Conservation (phyloP, 2,329 filamentous ascomycete species). For the Endoconidiophora polonica region DNA sequence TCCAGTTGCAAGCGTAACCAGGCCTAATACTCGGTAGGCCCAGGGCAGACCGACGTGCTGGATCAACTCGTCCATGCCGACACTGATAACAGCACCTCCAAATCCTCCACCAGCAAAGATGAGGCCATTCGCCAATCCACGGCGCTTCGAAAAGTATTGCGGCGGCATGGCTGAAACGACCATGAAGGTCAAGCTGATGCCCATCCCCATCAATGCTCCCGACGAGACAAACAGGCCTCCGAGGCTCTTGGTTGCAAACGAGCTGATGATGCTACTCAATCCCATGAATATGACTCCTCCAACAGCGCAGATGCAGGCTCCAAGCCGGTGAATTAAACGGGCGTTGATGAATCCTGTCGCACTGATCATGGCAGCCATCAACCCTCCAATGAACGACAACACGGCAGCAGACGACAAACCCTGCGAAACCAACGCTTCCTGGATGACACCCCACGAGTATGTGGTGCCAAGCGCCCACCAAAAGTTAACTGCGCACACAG, state of each 20-base stretch:
- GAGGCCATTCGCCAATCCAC: constrained; percentile 38
- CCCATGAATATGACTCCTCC: constrained; percentile 35
- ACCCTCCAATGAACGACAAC: constrained; percentile 40
- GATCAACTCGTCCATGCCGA: constrained; percentile 32
- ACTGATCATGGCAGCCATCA: constrained; percentile 33
- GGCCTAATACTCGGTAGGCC: constrained; percentile 35
- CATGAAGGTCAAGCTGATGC: constrained; percentile 25
- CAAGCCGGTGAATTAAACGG: constrained; percentile 32
- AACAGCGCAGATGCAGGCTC: constrained; percentile 29
- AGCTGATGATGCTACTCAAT: constrained; percentile 28
- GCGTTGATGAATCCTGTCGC: constrained; percentile 35
- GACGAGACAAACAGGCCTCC: constrained; percentile 22
- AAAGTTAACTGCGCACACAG: constrained; percentile 30
- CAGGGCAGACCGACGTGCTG: constrained; percentile 29
- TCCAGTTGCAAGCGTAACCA: constrained; percentile 35
- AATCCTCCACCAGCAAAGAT: constrained; percentile 37
- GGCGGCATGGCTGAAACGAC: constrained; percentile 31
- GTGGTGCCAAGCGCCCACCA: constrained; percentile 41
- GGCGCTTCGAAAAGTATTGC: constrained; percentile 37
- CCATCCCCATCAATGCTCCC: constrained; percentile 20
- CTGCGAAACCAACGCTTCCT: constrained; percentile 35
- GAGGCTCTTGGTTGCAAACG: constrained; percentile 22
- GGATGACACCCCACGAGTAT: constrained; percentile 45
- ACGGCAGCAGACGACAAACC: constrained; percentile 32
- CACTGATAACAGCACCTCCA: constrained; percentile 35